phyloP scores from a whole-genome alignment of 1,284 basidiomycete genomes.

The Salmacisia buchloeana region DNA sequence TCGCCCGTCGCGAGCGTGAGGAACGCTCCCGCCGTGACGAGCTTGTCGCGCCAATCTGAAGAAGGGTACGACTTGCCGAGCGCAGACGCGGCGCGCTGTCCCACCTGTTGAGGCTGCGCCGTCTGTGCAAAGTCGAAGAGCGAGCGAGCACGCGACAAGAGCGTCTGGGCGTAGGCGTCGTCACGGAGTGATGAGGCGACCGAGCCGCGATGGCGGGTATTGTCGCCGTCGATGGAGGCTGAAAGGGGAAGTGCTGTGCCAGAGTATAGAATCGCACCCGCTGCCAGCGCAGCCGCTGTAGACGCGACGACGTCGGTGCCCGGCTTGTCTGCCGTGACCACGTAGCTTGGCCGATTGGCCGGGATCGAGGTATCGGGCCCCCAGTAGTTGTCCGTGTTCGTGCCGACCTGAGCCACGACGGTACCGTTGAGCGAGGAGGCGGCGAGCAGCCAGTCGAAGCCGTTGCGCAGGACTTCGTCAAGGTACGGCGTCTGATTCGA shows the following conservation, averaged over 20 bases:
- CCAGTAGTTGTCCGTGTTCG: slow-evolving; percentile 71
- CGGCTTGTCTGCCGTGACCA: slow-evolving; percentile 68
- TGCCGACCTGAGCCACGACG: slow-evolving; percentile 72
- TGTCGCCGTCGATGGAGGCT: slow-evolving; percentile 7
- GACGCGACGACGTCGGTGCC: slow-evolving; percentile 83
- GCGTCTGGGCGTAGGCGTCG: slow-evolving; percentile 63
- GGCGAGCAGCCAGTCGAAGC: slow-evolving; percentile 85
- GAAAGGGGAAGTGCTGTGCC: slow-evolving; percentile 54
- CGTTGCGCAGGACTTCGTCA: slow-evolving; percentile 69
- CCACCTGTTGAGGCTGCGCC: slow-evolving; percentile 51
- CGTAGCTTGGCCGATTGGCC: slow-evolving; percentile 65
- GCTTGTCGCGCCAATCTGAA: slow-evolving; percentile 56
- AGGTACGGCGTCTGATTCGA: slow-evolving; percentile 81
- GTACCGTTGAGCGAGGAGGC: slow-evolving; percentile 71
- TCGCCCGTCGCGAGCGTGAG: slow-evolving; percentile 67
- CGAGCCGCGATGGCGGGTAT: not conserved
- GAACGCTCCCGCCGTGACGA: slow-evolving; percentile 67
- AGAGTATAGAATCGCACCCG: slow-evolving; percentile 74
- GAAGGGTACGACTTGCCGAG: slow-evolving; percentile 67
- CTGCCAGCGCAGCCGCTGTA: slow-evolving; percentile 75
- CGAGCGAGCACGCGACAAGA: slow-evolving; percentile 67
- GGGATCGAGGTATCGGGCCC: slow-evolving; percentile 78
- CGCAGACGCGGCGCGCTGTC: slow-evolving; percentile 64
- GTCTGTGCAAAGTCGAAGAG: slow-evolving; percentile 66
- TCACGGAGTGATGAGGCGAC: slow-evolving; percentile 65